These are phyloP conservation scores for Fraxinus floribunda DNA, from an alignment of 305 asterid species.

Conservation along the genomic window DNA sequence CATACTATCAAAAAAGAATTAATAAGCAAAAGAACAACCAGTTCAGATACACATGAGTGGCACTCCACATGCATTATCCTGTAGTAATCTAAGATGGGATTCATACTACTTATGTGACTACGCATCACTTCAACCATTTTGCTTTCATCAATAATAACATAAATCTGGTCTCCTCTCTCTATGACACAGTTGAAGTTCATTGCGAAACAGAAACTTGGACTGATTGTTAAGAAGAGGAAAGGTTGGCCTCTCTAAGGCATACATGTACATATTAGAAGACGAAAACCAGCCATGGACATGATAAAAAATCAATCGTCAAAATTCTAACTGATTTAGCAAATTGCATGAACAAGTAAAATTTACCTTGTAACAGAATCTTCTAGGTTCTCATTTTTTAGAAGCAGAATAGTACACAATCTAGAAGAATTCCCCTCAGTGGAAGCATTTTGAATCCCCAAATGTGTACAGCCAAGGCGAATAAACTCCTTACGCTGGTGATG, in stretches of 20 bases:
- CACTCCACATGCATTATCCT: not conserved
- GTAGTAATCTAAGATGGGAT: not conserved
- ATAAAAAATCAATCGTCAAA: not conserved
- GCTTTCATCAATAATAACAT: not conserved
- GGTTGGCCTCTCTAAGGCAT: not conserved
- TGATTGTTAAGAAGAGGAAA: not conserved
- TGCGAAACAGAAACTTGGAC: not conserved
- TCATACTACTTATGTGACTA: not conserved
- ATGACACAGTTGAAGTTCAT: not conserved
- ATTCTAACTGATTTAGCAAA: not conserved
- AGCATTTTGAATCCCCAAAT: slow-evolving; percentile 36
- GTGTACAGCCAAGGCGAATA: slow-evolving; percentile 41
- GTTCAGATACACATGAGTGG: not conserved
- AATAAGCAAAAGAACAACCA: not conserved
- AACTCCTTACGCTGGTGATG: slow-evolving; percentile 49
- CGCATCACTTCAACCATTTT: not conserved
- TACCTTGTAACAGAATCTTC: slow-evolving; percentile 59
- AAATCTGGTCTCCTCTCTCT: not conserved
- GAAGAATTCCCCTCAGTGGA: slow-evolving; percentile 34
- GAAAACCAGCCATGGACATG: not conserved
- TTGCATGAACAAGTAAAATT: not conserved
- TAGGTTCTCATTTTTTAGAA: slow-evolving; percentile 45
- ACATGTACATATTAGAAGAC: not conserved
- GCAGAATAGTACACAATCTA: slow-evolving; percentile 64
- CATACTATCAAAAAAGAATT: not conserved